Base-by-base conservation (phyloP, 2,329 filamentous ascomycete genomes). In the Capronia americana region DNA sequence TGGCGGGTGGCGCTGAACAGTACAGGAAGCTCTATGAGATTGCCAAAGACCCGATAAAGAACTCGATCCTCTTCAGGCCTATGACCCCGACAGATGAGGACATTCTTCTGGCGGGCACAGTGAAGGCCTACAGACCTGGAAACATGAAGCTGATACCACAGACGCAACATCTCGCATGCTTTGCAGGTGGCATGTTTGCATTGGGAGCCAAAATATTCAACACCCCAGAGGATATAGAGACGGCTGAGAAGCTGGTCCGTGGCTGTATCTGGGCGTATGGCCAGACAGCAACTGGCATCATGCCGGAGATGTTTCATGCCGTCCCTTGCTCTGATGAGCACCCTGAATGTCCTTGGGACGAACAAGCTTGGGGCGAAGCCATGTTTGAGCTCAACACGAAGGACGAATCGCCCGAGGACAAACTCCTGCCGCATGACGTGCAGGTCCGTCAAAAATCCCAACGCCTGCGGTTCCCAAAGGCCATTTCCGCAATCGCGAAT, bases 41-140 rank as follows among this genome's bases (percentile, higher is more conserved):
- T 61, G 85, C 88, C 3, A 85, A 88, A 26, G 85, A 89, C 4
- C 87, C 87, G 0, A 86, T 90, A 34, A 90, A 90, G 70, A 83
- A 92, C 69, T 85, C 90, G 76, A 83, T 96, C 12, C 86, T 96
- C 63, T 96, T 87, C 78, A 86, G 89, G 5, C 92, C 92, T 0
- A 90, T 94, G 87, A 85, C 81, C 51, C 81, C 77, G 6, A 75
- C 78, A 46, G 78, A 82, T 67, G 71, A 75, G 2, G 77, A 79
- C 5, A 75, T 87, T 4, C 75, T 84, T 10, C 78, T 86, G 58
- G 81, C 85, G 1, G 85, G 84, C 10, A 80, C 41, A 2, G 5
- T 77, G 17, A 77, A 78, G 0, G 85, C 59, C 7, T 86, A 44
- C 81, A 86, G 93, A 67, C 86, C 69, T 1, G 66, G 71, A 1